Conservation (phyloP, 768 basidiomycete genomes). For the Omphalotus guepiniiformis region DNA sequence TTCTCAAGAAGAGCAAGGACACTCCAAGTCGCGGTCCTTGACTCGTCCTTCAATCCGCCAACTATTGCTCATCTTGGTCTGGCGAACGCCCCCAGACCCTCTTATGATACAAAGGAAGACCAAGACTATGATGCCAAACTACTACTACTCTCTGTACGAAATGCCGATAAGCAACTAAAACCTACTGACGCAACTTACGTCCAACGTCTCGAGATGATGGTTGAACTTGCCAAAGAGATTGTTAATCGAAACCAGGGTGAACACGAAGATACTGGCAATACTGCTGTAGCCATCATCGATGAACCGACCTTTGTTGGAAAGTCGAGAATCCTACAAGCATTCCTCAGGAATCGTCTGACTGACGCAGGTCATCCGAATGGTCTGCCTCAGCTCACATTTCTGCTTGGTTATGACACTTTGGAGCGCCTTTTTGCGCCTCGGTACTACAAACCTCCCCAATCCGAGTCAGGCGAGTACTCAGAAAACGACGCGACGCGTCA, state of each 20-base stretch:
- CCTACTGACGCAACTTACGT: slow-evolving; percentile 65
- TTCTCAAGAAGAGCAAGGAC: slow-evolving; percentile 9
- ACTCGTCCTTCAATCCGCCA: slow-evolving; percentile 93
- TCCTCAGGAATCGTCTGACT: slow-evolving; percentile 32
- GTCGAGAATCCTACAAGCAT: slow-evolving; percentile 51
- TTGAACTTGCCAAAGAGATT: slow-evolving; percentile 53
- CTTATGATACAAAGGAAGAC: slow-evolving; percentile 4
- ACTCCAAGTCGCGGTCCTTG: slow-evolving; percentile 69
- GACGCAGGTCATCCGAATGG: slow-evolving; percentile 9
- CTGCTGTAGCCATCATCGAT: slow-evolving; percentile 79
- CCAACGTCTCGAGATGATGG: slow-evolving; percentile 90
- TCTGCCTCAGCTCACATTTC: slow-evolving; percentile 53
- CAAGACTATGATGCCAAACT: slow-evolving; percentile 66
- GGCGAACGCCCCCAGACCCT: slow-evolving; percentile 40
- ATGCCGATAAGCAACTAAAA: slow-evolving; percentile 78
- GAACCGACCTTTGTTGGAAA: slow-evolving; percentile 90
- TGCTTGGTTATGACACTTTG: slow-evolving; percentile 84
- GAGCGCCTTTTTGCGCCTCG: slow-evolving; percentile 70
- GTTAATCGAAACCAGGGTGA: slow-evolving; percentile 9
- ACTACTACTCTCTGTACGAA: slow-evolving; percentile 78
- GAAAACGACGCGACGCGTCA: slow-evolving; percentile 28
- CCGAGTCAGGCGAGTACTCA: no score
- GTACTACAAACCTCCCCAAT: slow-evolving; percentile 51
- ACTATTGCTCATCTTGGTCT: slow-evolving; percentile 82
- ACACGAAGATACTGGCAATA: slow-evolving; percentile 31